Evolutionary conservation across 495 filamentous ascomycete species (phyloP).

Genomic region (Astrothelium macrocarpum): DNA sequence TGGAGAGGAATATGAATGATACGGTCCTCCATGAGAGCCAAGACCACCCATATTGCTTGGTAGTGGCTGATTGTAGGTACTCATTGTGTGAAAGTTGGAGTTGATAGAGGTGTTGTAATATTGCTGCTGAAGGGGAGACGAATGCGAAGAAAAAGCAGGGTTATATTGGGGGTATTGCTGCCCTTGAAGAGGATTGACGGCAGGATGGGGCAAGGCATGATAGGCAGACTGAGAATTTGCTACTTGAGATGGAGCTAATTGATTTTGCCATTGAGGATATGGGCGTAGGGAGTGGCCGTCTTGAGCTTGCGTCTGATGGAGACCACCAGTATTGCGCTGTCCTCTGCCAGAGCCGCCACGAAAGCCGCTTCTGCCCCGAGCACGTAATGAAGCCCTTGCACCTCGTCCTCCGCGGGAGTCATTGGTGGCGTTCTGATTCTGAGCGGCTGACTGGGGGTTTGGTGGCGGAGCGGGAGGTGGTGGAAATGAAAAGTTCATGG

Average conservation of each 20-base stretch:
- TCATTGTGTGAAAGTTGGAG: background rate
- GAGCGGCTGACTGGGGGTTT: conserved; percentile 14
- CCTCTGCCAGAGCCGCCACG: background rate
- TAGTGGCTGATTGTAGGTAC: background rate
- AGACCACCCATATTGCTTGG: background rate
- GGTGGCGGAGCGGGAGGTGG: conserved; percentile 35
- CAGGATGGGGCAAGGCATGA: background rate
- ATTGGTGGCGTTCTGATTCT: conserved; percentile 13
- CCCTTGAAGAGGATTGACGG: background rate
- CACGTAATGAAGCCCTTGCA: conserved; percentile 7
- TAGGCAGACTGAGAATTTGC: background rate
- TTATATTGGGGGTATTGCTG: background rate
- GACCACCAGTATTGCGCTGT: background rate
- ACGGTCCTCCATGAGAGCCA: background rate
- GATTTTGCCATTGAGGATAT: background rate
- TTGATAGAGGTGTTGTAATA: background rate
- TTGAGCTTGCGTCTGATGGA: background rate
- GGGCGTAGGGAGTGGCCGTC: background rate
- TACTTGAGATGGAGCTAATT: background rate
- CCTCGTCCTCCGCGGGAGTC: conserved; percentile 16
- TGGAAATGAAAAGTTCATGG: conserved; percentile 30
- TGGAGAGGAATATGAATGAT: background rate
- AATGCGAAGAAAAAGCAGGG: background rate
- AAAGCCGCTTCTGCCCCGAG: conserved; percentile 16
- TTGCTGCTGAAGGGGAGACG: background rate